Evolutionary conservation across 257 asterid species (phyloP).

Genomic region (Lycium ferocissimum): DNA sequence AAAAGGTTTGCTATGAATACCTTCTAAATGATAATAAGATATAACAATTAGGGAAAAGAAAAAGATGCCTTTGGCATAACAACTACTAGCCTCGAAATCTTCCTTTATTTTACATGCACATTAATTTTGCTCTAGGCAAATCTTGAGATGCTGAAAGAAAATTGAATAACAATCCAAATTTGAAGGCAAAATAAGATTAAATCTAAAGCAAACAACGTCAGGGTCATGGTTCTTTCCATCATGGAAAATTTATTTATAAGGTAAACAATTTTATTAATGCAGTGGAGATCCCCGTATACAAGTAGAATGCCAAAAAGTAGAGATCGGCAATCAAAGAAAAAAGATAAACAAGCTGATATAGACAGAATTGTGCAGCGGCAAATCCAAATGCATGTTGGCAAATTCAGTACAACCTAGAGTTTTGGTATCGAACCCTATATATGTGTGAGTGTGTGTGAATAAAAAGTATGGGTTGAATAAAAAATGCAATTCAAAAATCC

Average conservation of each 20-base stretch:
- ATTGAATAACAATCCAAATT: neutral
- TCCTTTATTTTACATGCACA: neutral
- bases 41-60: neutral
- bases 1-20: neutral
- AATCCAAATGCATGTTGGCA: too few relatives aligned
- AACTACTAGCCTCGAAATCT: neutral
- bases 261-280: neutral
- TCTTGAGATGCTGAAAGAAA: neutral
- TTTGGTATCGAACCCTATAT: too few relatives aligned
- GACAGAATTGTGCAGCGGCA: too few relatives aligned
- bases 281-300: too few relatives aligned
- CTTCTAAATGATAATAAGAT: neutral
- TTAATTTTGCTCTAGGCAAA: slow-evolving; percentile 11
- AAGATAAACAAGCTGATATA: neutral
- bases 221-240: neutral
- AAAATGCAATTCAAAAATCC: neutral
- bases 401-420: too few relatives aligned
- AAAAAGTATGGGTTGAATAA: neutral
- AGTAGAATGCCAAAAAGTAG: too few relatives aligned
- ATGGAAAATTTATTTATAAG: neutral
- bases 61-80: neutral
- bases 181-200: neutral
- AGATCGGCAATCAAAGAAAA: neutral
- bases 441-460: neutral
- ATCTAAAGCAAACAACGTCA: neutral